Evolutionary conservation across 768 basidiomycete species (phyloP), one percentile per base, ranked within the genome.

Genomic region (Amanita pseudoporphyria): DNA sequence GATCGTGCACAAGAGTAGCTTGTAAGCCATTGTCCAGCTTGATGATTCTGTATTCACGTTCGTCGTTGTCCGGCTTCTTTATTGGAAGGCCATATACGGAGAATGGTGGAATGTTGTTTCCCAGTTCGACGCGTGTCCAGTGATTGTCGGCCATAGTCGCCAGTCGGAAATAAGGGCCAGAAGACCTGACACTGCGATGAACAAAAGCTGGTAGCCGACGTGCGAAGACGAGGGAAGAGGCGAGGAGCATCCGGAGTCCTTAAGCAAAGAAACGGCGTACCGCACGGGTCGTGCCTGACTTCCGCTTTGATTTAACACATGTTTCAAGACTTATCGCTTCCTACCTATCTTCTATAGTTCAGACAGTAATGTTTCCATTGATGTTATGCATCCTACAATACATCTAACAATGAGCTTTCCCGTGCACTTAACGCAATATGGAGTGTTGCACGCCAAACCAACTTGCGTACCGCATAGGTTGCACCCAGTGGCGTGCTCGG

Each of bases 11-110:
- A 21, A 99, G 66, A 55, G 85, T 78, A 1, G 83, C 92, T 53
- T 88, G 83, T n/a, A 99, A 67, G 3, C 87, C 92, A 60, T 98
- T 99, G 6, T 81, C 73, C n/a, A 99, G 77, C 42, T 74, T 73
- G 54, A 99, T 85, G 41, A 93, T 62, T 44, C 84, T 71, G 63
- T 96, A 95, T 13, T 81, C 74, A 52, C 91, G 71, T 57, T 87
- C 81, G 61, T 95, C 91, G 57, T 84, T 78, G 45, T 74, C 73
- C 0, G 88, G 84, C 64, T 82, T 82, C 52, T 81, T 73, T 52
- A 94, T 75, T 6, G 74, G 64, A 48, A 71, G 76, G 13, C 64
- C 69, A 70, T 78, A 91, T 31, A 81, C 60, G 4, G 66, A 71
- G 58, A 77, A 81, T 0, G 71, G 64, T 2, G 78, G 78, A 21